phyloP scores from a whole-genome alignment of 2,329 filamentous ascomycete species.

The Diaporthe sp. region DNA sequence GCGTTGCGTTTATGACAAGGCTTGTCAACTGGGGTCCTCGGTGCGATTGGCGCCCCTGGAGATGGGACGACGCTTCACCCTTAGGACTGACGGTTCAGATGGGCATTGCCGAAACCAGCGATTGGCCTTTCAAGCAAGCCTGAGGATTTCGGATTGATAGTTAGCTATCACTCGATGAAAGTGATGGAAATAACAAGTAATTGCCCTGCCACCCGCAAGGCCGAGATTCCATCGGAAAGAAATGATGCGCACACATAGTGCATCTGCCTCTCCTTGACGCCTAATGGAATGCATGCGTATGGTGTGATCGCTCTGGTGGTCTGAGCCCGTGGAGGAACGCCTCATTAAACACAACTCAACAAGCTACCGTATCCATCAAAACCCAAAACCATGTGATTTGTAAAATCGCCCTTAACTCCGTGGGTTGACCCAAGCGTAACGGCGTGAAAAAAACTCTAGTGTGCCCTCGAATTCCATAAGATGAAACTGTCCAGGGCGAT shows the following conservation, averaged over 20 bases:
- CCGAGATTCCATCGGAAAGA: constrained; percentile 8
- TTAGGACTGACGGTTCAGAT: background rate
- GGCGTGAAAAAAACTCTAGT: constrained; percentile 8
- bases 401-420: constrained; percentile 33
- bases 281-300: constrained; percentile 38
- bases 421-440: constrained; percentile 5
- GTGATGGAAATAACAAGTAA: constrained; percentile 25
- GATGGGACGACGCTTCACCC: constrained; percentile 12
- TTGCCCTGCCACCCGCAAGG: constrained; percentile 1
- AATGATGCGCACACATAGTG: constrained; percentile 25
- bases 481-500: constrained; percentile 13
- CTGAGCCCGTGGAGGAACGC: constrained; percentile 32
- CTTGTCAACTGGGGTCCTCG: background rate
- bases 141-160: constrained; percentile 29
- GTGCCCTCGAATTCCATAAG: background rate
- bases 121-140: constrained; percentile 22
- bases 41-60: constrained; percentile 9
- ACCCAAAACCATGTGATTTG: background rate
- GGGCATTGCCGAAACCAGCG: background rate
- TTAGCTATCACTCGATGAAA: constrained; percentile 27
- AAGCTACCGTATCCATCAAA: constrained; percentile 11
- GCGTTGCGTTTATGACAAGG: background rate
- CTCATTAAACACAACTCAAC: constrained; percentile 33
- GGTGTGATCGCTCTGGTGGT: constrained; percentile 35
- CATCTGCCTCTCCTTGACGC: constrained; percentile 35